Conservation (phyloP, 768 basidiomycete species). For the Amanita polypyramis region DNA sequence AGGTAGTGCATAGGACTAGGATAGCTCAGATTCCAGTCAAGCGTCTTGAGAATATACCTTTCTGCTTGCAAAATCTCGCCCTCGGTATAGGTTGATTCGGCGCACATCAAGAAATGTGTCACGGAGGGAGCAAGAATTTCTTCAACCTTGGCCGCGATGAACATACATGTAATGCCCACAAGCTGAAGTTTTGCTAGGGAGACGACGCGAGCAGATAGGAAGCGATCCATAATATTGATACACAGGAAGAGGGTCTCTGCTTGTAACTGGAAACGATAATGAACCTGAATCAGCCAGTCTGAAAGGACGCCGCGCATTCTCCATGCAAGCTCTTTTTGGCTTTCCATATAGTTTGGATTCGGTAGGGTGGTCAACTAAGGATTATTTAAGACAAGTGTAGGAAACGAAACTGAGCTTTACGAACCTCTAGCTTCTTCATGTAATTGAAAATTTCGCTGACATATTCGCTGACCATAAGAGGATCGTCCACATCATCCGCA, state of each 20-base stretch:
- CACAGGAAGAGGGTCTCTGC: slow-evolving; percentile 94
- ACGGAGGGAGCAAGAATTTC: slow-evolving; percentile 91
- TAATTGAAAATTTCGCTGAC: slow-evolving; percentile 91
- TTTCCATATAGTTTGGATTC: slow-evolving; percentile 90
- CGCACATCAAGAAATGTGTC: slow-evolving; percentile 79
- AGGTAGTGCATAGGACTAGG: slow-evolving; percentile 94
- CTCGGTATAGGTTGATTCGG: slow-evolving; percentile 82
- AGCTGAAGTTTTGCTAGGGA: slow-evolving; percentile 92
- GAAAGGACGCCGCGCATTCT: slow-evolving; percentile 91
- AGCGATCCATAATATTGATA: slow-evolving; percentile 86
- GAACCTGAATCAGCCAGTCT: slow-evolving; percentile 96
- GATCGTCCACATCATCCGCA: slow-evolving; percentile 86
- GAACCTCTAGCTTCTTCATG: slow-evolving; percentile 81
- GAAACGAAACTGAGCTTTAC: slow-evolving; percentile 10
- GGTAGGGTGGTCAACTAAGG: slow-evolving; percentile 70
- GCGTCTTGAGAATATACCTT: slow-evolving; percentile 84
- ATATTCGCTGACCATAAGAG: slow-evolving; percentile 95
- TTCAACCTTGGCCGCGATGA: slow-evolving; percentile 92
- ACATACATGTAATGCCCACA: slow-evolving; percentile 89
- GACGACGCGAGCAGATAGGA: slow-evolving; percentile 67
- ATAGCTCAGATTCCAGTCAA: slow-evolving; percentile 88
- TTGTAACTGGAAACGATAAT: slow-evolving; percentile 82
- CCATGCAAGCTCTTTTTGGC: slow-evolving; percentile 91
- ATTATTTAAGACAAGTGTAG: slow-evolving; percentile 6
- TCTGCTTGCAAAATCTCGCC: slow-evolving; percentile 60